These are phyloP conservation scores for Wickerhamiella kurtzmanii DNA, from an alignment of 805 yeast genomes.

Conservation along the genomic window DNA sequence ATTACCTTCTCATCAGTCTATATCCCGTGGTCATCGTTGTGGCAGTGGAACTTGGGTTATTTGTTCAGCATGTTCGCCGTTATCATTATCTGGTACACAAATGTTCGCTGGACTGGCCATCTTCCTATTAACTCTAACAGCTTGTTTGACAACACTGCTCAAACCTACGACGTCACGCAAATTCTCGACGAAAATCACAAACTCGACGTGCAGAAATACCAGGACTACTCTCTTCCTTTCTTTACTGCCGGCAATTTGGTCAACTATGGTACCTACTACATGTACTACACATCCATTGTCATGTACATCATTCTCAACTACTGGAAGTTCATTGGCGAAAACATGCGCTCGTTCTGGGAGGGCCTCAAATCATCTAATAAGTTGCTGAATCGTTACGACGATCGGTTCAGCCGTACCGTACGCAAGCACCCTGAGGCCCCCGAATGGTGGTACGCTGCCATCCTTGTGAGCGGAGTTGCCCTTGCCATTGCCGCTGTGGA, in stretches of 20 bases:
- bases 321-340: constrained; percentile 25
- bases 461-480: constrained; percentile 32
- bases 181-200: constrained; percentile 31
- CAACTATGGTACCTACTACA: constrained; percentile 41
- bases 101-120: constrained; percentile 33
- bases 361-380: background rate
- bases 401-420: constrained; percentile 31
- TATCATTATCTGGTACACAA: constrained; percentile 29
- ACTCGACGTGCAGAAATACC: constrained; percentile 37
- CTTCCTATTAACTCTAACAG: constrained; percentile 39
- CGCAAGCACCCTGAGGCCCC: constrained; percentile 52
- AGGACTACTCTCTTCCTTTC: constrained; percentile 46
- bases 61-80: constrained; percentile 35
- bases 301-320: constrained; percentile 35
- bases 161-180: constrained; percentile 33
- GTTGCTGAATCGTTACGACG: constrained; percentile 4
- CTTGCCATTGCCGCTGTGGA: constrained; percentile 33
- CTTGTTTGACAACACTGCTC: constrained; percentile 39
- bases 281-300: constrained; percentile 40
- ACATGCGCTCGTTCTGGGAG: background rate
- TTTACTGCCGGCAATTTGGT: constrained; percentile 48
- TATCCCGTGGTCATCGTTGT: constrained; percentile 36
- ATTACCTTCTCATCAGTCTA: constrained; percentile 30
- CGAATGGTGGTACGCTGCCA: constrained; percentile 49
- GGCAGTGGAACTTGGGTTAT: constrained; percentile 40